A percentile compares a stretch with the other conserved stretches of the same genome.
Conservation (phyloP, 805 yeast species). For the Nakazawaea holstii region DNA sequence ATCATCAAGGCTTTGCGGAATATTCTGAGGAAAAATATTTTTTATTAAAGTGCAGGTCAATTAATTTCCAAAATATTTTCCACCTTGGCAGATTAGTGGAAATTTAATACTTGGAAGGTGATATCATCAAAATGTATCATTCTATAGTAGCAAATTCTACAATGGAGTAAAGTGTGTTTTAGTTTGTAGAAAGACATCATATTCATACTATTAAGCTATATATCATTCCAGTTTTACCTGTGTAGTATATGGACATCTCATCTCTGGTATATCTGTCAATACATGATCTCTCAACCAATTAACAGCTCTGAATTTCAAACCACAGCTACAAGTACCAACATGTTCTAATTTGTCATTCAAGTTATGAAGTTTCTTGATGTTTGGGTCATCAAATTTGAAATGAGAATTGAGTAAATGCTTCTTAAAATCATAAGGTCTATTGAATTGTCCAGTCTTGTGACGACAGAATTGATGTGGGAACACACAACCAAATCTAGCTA, state of each 20-base stretch:
- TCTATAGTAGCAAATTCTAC: no score
- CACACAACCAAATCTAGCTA: constrained; percentile 51
- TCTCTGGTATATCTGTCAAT: constrained; percentile 20
- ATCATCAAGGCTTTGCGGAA: no score
- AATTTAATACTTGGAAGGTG: no score
- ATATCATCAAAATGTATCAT: no score
- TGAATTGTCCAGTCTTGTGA: constrained; percentile 59
- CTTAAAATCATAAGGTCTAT: constrained; percentile 64
- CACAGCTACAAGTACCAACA: constrained; percentile 52
- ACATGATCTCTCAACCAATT: constrained; percentile 57
- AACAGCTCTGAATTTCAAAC: constrained; percentile 38
- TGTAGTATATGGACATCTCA: not conserved
- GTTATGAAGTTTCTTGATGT: constrained; percentile 38
- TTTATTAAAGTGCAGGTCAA: no score
- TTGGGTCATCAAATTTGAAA: constrained; percentile 45
- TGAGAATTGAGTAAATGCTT: constrained; percentile 60
- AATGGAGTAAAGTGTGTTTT: no score
- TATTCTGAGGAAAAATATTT: no score
- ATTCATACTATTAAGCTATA: no score
- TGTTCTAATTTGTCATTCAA: constrained; percentile 46
- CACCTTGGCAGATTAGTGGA: no score
- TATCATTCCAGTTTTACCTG: no score
- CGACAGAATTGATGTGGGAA: constrained; percentile 49
- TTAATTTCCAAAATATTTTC: no score
- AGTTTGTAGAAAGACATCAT: no score